Conservation (phyloP, 1,284 basidiomycete species). For the Thecaphora thlaspeos region DNA sequence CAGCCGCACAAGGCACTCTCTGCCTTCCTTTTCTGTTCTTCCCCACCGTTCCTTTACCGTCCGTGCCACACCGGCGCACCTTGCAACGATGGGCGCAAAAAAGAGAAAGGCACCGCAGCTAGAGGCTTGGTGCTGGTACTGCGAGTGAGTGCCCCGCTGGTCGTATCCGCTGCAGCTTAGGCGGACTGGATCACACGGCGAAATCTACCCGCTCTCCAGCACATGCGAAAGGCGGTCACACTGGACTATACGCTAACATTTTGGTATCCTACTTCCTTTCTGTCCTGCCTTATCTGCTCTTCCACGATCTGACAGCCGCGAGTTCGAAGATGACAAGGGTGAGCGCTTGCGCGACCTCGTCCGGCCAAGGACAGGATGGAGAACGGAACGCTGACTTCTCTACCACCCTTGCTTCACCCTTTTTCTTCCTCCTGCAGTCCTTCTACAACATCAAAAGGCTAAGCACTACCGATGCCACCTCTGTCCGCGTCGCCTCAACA, state of each 20-base stretch:
- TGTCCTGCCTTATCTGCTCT: background rate
- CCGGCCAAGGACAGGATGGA: too few relatives aligned
- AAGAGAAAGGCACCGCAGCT: conserved; percentile 53
- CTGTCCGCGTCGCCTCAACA: conserved; percentile 92
- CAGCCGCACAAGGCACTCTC: too few relatives aligned
- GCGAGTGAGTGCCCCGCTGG: conserved; percentile 72
- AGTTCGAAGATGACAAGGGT: conserved; percentile 57
- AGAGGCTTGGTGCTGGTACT: conserved; percentile 93
- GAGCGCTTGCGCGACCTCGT: too few relatives aligned
- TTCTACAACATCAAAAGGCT: conserved; percentile 98
- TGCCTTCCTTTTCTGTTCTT: too few relatives aligned
- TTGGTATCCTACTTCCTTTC: background rate
- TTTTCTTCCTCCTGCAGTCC: conserved; percentile 64
- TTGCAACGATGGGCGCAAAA: conserved; percentile 58
- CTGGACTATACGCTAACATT: too few relatives aligned
- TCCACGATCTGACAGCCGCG: conserved; percentile 30
- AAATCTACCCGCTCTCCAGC: too few relatives aligned
- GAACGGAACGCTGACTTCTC: too few relatives aligned
- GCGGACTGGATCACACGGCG: too few relatives aligned
- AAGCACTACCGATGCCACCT: conserved; percentile 98
- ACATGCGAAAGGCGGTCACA: too few relatives aligned
- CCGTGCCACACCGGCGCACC: too few relatives aligned
- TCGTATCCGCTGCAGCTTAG: too few relatives aligned
- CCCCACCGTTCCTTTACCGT: too few relatives aligned
- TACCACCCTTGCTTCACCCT: background rate